These are phyloP conservation scores for Cercospora nicotianae DNA, from an alignment of 2,329 filamentous ascomycete species.

Conservation along the genomic window DNA sequence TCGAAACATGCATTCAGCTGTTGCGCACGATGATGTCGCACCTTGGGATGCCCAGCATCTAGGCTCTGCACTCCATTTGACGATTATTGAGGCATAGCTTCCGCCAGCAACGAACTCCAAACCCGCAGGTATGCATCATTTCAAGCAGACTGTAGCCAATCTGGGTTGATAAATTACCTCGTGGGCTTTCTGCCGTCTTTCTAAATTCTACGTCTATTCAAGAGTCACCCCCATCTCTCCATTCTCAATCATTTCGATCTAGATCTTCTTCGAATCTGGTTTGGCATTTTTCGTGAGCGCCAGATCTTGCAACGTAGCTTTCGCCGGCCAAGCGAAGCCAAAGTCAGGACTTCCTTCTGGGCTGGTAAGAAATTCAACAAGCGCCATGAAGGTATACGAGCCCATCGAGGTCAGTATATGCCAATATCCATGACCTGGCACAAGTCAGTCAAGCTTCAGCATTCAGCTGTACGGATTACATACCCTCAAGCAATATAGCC, in stretches of 20 bases:
- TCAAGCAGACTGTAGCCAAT: not conserved
- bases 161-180: not conserved
- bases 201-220: not conserved
- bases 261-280: not conserved
- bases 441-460: not conserved
- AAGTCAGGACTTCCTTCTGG: constrained; percentile 22
- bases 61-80: not conserved
- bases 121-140: not conserved
- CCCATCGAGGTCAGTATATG: constrained; percentile 68
- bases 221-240: not conserved
- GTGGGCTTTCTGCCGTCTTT: not conserved
- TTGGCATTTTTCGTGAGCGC: not conserved
- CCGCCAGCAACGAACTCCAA: not conserved
- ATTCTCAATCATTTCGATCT: not conserved
- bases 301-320: constrained; percentile 22
- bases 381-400: constrained; percentile 31
- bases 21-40: not conserved
- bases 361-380: constrained; percentile 30
- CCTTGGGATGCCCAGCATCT: not conserved
- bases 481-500: constrained; percentile 67
- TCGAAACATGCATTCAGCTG: not conserved
- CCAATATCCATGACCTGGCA: constrained; percentile 65
- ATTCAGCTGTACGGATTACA: not conserved
- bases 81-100: not conserved
- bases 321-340: constrained; percentile 32